Evolutionary conservation across 495 filamentous ascomycete genomes (phyloP), one percentile per base, ranked within the genome.

Genomic region (Aspergillus bridgeri): DNA sequence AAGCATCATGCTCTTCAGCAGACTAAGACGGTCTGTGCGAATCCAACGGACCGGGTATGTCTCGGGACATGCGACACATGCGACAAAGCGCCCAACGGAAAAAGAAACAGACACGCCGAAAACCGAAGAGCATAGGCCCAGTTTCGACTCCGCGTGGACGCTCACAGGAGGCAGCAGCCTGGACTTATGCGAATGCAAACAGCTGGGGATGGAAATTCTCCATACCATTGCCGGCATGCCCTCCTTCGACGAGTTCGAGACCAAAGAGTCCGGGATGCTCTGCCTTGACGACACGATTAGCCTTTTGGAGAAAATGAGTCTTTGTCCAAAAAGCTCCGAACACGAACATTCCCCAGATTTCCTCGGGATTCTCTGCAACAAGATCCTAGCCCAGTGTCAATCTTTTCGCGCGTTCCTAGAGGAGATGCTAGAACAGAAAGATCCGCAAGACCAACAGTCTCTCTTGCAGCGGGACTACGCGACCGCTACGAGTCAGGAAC

Each of bases 221-320:
- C n/a, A 45, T n/a, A 19, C 42, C 29, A 25, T 45, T 23, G 17
- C 24, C 33, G 42, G n/a, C 9, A 23, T 42, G 3, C 33, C 33
- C 6, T 9, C 33, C 13, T 43, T 54, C 33, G 4, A 33, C 19
- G 42, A 8, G 24, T 29, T 52, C 13, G 38, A 13, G 19, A 50
- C 48, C 42, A 47, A 43, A 23, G 29, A 58, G 21, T 38, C 42
- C 23, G 42, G 48, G 1, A 17, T 52, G 17, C 24, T 42, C 13
- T 29, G 48, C 17, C 44, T 59, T 23, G 20, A 38, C 24, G 20
- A 23, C 8, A 6, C 38, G 13, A 27, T 54, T 17, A 33, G 50
- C 51, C 42, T 49, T 4, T 23, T 59, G 9, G 57, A 59, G 20
- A 21, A 23, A 6, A 42, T 59, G 6, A 59, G 57, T 46, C n/a